phyloP scores from a whole-genome alignment of 106 monocot genomes.

The Dendrobium huoshanense region DNA sequence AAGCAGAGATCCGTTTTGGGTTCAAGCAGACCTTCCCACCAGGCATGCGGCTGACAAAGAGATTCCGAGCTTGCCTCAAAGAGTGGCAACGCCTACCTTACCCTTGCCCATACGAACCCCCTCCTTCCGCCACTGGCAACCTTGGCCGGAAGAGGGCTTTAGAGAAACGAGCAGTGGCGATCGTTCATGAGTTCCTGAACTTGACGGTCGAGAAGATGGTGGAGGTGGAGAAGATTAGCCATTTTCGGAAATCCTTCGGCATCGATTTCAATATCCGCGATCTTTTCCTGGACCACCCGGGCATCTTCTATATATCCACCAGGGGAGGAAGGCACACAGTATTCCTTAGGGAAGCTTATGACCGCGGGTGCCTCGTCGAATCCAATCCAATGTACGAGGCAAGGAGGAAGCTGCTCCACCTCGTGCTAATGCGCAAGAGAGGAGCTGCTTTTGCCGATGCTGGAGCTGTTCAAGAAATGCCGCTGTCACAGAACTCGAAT shows the following conservation, averaged over 20 bases:
- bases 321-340: constrained; percentile 82
- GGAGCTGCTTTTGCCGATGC: constrained; percentile 10
- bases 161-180: constrained; percentile 87
- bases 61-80: constrained; percentile 42
- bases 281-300: constrained; percentile 86
- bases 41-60: constrained; percentile 69
- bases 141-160: constrained; percentile 12
- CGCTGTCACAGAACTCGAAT: no score
- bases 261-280: constrained; percentile 81
- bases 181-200: constrained; percentile 84
- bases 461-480: not conserved
- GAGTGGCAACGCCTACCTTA: constrained; percentile 89
- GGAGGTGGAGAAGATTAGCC: constrained; percentile 95
- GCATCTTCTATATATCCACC: constrained; percentile 87
- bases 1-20: constrained; percentile 23
- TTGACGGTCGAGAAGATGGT: constrained; percentile 93
- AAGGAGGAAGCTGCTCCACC: constrained; percentile 56
- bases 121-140: constrained; percentile 3
- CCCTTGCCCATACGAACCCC: constrained; percentile 44
- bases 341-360: constrained; percentile 80
- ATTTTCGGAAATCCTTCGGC: constrained; percentile 74
- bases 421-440: constrained; percentile 52
- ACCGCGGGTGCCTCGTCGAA: constrained; percentile 55
- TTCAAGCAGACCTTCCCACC: constrained; percentile 82
- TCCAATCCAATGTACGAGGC: constrained; percentile 67